These are phyloP conservation scores for Elsinoe arachidis DNA, from an alignment of 2,329 filamentous ascomycete species.

Conservation along the genomic window DNA sequence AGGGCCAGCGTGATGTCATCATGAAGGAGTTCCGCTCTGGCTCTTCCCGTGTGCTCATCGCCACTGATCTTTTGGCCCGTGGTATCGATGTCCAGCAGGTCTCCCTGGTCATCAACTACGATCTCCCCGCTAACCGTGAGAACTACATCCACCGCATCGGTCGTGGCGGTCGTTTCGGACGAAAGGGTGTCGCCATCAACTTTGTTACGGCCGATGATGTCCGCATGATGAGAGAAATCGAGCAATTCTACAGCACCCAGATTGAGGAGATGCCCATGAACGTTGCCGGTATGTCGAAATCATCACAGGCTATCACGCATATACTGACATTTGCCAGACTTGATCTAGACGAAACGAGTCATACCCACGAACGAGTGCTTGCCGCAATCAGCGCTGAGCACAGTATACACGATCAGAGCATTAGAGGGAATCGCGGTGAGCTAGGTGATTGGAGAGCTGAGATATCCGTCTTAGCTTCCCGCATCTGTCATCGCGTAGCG, in stretches of 20 bases:
- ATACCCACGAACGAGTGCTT: constrained; percentile 11
- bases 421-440: constrained; percentile 15
- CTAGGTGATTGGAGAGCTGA: constrained; percentile 4
- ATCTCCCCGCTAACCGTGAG: constrained; percentile 95
- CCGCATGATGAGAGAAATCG: constrained; percentile 99
- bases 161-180: constrained; percentile 98
- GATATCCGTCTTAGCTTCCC: constrained; percentile 14
- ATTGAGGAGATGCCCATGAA: constrained; percentile 99
- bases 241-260: constrained; percentile 99
- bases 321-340: constrained; percentile 23
- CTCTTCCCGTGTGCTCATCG: constrained; percentile 95
- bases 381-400: not conserved
- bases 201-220: constrained; percentile 99
- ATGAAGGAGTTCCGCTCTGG: constrained; percentile 99
- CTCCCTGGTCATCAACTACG: constrained; percentile 99
- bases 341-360: constrained; percentile 29
- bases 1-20: constrained; percentile 94
- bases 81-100: constrained; percentile 99
- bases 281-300: constrained; percentile 50
- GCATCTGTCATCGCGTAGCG: constrained; percentile 10
- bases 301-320: constrained; percentile 8
- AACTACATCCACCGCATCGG: constrained; percentile 99
- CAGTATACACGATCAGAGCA: constrained; percentile 7
- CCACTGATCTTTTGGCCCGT: constrained; percentile 94
- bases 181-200: constrained; percentile 99